Evolutionary conservation across 1,284 basidiomycete genomes (phyloP), one percentile per base, ranked within the genome.

Genomic region (Heterobasidion annosum): DNA sequence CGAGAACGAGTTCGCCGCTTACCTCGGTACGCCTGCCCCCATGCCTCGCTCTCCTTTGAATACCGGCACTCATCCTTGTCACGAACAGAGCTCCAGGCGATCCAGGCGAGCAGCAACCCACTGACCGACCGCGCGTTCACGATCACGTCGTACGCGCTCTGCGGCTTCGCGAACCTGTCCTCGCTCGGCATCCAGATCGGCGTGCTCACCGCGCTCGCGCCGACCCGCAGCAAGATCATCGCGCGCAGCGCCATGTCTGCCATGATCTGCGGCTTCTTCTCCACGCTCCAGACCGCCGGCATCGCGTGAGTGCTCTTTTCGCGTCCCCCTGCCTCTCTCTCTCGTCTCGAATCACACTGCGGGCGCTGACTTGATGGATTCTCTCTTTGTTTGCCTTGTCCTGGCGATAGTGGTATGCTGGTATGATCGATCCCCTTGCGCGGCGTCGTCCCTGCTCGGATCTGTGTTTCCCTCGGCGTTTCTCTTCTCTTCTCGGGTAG

Each of bases 181-280:
- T 91, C 89, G 40, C 72, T 93, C 45, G 93, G 92, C 68, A 93
- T 95, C 65, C 91, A 94, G 70, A 87, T 95, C 58, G 93, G 93
- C 69, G 91, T 95, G 62, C 78, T 95, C 51, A 77, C 82, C 58
- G 89, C 90, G 44, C 76, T 95, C 56, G 88, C 91, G 18, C 92
- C 92, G n/a, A 81, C 81, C 19, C 79, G 85, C 58, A 75, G 76
- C 51, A 85, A 79, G 64, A 72, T 80, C 57, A 93, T 94, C 62
- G 83, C 88, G 18, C 75, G 73, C 2, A 77, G 88, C 53, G 88
- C 88, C 12, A 66, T 78, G 13, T 88, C 85, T 44, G 91, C 91
- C 8, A 88, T 92, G 85, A 69, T 91, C 55, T 90, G 84, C 62
- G 88, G 87, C 10, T 90, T 91, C 67, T 72, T 90, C 61, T 85